These are phyloP conservation scores for Vitis cinerea DNA, from an alignment of 164 flowering plant species.

Conservation along the genomic window DNA sequence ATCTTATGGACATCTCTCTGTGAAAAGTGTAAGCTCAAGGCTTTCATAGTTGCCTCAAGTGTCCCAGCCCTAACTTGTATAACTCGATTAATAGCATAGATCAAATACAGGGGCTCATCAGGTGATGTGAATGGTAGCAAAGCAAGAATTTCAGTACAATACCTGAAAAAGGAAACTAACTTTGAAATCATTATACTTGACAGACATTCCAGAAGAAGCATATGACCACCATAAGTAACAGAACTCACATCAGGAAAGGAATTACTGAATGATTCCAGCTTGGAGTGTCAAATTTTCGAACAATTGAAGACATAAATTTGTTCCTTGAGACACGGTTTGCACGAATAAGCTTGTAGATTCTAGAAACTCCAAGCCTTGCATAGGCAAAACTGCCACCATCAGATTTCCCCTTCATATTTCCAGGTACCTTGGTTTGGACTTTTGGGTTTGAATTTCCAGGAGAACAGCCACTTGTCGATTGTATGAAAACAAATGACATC, in stretches of 20 bases:
- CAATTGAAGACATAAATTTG: constrained; percentile 91
- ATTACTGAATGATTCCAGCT: constrained; percentile 43
- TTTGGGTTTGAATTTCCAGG: constrained; percentile 37
- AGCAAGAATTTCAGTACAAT: constrained; percentile 90
- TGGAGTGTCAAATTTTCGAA: constrained; percentile 84
- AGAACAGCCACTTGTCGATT: constrained; percentile 35
- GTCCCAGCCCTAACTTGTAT: constrained; percentile 89
- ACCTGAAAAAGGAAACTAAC: constrained; percentile 48
- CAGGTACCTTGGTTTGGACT: constrained; percentile 38
- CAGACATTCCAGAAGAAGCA: background rate
- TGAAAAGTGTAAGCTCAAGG: constrained; percentile 35
- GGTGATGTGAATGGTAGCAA: constrained; percentile 77
- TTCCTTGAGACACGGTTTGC: constrained; percentile 87
- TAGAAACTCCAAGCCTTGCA: constrained; percentile 81
- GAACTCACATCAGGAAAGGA: constrained; percentile 80
- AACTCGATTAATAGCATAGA: constrained; percentile 84
- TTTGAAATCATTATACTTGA: constrained; percentile 11
- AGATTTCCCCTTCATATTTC: constrained; percentile 52
- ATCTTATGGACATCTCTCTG: constrained; percentile 31
- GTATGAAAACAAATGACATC: constrained; percentile 81
- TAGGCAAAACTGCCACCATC: constrained; percentile 55
- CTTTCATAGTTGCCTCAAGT: constrained; percentile 82
- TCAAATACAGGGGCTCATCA: constrained; percentile 94
- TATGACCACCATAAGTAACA: background rate
- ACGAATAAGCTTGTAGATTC: constrained; percentile 92